Evolutionary conservation across 768 basidiomycete species (phyloP), one percentile per base, ranked within the genome.

Genomic region (Lactarius hengduanensis): DNA sequence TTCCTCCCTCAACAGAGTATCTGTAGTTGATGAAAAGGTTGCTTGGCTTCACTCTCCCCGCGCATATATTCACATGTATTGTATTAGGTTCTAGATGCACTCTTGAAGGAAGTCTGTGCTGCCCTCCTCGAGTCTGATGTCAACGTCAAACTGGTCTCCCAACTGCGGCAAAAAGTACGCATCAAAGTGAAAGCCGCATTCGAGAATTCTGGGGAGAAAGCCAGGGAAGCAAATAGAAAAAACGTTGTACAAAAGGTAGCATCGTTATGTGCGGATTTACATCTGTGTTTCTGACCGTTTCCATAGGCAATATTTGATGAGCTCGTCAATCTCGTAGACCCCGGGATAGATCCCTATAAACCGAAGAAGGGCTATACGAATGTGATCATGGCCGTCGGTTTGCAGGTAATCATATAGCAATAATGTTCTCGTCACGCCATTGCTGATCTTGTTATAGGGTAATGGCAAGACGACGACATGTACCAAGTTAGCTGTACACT

Each of bases 381-480:
- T 78, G 89, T 99, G 6, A 87, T 99, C 65, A 99, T 99, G 97
- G 94, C 94, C 43, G 95, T 98, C 67, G 95, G 95, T 76, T 84
- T 98, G 50, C 95, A 97, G 83, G 94, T 92, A 71, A 26, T 53
- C 57, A 18, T 26, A 83, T 74, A 18, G 56, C 34, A 57, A 63
- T 30, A 60, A 7, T 16, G 4, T 22, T 13, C 15, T 56, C 22
- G 57, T 22, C 15, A 20, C 43, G 32, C 58, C 18, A 22, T 53
- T 40, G 56, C 62, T 18, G 55, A 62, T 64, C 34, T 71, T n/a
- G 57, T 45, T 55, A 38, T 71, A 96, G 93, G 95, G 95, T 59
- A 97, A 96, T 61, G 97, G 97, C 53, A 99, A 99, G 82, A 99
- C 97, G 5, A 99, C 97, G 26, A 98, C 96, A 47, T 99, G 97